Percentiles rank a stretch among this genome's conserved stretches.
Conservation (phyloP, 345 rosid species). For the Syzygium aqueum region DNA sequence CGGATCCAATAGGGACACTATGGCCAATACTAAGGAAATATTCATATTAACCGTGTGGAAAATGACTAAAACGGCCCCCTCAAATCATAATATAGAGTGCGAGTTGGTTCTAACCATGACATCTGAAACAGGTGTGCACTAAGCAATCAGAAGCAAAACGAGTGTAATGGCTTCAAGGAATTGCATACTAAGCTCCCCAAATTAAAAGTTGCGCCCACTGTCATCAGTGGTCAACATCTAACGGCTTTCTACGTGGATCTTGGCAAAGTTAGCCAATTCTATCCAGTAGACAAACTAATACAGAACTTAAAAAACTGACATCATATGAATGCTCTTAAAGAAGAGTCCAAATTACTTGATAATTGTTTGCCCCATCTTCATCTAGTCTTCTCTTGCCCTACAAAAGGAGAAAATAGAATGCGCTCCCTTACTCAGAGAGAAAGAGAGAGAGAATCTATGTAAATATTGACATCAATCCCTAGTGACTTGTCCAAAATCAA, state of each 20-base stretch:
- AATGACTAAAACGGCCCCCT: not conserved
- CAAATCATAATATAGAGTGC: not conserved
- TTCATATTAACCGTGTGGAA: not conserved
- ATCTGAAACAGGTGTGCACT: not conserved
- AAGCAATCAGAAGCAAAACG: not conserved
- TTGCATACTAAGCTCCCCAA: not conserved
- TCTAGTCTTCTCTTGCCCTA: slow-evolving; percentile 86
- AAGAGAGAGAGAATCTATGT: slow-evolving; percentile 2
- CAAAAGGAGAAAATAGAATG: slow-evolving; percentile 44
- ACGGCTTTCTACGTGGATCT: not conserved
- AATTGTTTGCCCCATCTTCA: slow-evolving; percentile 53
- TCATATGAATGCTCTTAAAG: slow-evolving; percentile 4
- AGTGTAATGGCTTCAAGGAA: not conserved
- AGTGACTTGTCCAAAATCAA: not conserved
- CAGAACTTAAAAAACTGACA: not conserved
- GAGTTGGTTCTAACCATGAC: not conserved
- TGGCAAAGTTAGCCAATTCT: not conserved
- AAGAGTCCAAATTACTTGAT: slow-evolving; percentile 21
- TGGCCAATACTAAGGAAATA: not conserved
- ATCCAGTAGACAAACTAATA: not conserved
- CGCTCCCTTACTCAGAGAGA: slow-evolving; percentile 26
- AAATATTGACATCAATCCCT: not conserved
- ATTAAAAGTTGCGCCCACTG: not conserved
- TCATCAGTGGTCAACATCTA: not conserved
- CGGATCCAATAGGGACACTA: not conserved